A percentile compares a stretch with the other conserved stretches of the same genome.
phyloP scores from a whole-genome alignment of 257 asterid species.

The Thymus mandschuricus region DNA sequence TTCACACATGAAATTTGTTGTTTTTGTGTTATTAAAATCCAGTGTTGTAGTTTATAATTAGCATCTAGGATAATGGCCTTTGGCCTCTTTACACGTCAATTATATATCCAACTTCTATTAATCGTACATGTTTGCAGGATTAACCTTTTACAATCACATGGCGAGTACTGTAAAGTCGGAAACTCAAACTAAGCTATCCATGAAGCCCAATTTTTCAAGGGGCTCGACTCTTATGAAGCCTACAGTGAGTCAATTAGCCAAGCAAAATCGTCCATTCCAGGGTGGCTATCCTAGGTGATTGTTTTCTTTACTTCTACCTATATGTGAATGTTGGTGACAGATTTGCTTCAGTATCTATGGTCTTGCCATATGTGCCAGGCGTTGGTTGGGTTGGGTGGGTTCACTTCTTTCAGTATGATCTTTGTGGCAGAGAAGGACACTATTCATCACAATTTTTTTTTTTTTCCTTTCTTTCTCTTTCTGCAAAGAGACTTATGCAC shows the following conservation, averaged over 20 bases:
- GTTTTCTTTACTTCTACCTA: constrained; percentile 17
- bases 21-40: not conserved
- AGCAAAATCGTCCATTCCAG: constrained; percentile 68
- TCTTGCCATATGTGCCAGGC: constrained; percentile 9
- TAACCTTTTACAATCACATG: constrained; percentile 56
- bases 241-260: constrained; percentile 93
- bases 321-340: not conserved
- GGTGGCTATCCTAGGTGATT: constrained; percentile 59
- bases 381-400: not conserved
- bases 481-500: not conserved
- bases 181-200: constrained; percentile 46
- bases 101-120: constrained; percentile 6
- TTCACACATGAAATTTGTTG: constrained; percentile 7
- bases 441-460: no score
- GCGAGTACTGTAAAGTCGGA: constrained; percentile 42
- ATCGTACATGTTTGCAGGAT: constrained; percentile 50
- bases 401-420: no score
- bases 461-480: not conserved
- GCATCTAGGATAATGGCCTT: constrained; percentile 6
- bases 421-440: no score
- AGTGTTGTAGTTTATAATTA: constrained; percentile 19
- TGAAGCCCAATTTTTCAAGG: constrained; percentile 63
- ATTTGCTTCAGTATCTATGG: constrained; percentile 2
- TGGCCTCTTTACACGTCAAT: not conserved
- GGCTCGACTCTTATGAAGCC: constrained; percentile 96